phyloP scores from a whole-genome alignment of 805 yeast species.

The Myxozyma udenii region DNA sequence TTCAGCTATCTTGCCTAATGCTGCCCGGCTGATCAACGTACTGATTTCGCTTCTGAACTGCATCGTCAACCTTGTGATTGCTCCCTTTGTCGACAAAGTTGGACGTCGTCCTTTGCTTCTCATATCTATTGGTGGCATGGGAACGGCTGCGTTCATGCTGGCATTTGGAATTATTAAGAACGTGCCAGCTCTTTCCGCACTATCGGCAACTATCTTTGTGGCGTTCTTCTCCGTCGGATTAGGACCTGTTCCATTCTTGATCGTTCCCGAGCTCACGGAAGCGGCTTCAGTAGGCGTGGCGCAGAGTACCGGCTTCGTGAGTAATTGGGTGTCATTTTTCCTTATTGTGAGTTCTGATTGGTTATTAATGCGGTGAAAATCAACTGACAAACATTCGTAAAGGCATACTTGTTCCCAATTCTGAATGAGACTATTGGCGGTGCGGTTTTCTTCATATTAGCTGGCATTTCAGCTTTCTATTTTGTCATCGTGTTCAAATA shows the following conservation, averaged over 20 bases:
- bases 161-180: conserved; percentile 59
- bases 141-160: conserved; percentile 58
- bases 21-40: conserved; percentile 70
- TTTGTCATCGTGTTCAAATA: conserved; percentile 45
- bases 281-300: conserved; percentile 76
- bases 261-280: conserved; percentile 87
- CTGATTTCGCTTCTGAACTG: conserved; percentile 72
- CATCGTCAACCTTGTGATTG: conserved; percentile 67
- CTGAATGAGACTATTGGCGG: conserved; percentile 68
- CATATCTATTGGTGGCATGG: conserved; percentile 67
- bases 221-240: conserved; percentile 85
- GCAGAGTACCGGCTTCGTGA: conserved; percentile 86
- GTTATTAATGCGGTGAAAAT: background rate
- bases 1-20: conserved; percentile 64
- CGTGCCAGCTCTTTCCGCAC: conserved; percentile 51
- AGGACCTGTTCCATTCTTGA: conserved; percentile 92
- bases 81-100: conserved; percentile 66
- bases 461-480: conserved; percentile 49
- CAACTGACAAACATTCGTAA: conserved; percentile 1
- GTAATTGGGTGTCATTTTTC: conserved; percentile 91
- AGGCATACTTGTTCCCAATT: conserved; percentile 76
- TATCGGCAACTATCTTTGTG: conserved; percentile 69
- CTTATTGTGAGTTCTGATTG: conserved; percentile 41
- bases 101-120: conserved; percentile 75
- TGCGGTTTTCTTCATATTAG: conserved; percentile 67